Base-by-base conservation (phyloP, 176 grass and related monocot species). In the Olyra latifolia region DNA sequence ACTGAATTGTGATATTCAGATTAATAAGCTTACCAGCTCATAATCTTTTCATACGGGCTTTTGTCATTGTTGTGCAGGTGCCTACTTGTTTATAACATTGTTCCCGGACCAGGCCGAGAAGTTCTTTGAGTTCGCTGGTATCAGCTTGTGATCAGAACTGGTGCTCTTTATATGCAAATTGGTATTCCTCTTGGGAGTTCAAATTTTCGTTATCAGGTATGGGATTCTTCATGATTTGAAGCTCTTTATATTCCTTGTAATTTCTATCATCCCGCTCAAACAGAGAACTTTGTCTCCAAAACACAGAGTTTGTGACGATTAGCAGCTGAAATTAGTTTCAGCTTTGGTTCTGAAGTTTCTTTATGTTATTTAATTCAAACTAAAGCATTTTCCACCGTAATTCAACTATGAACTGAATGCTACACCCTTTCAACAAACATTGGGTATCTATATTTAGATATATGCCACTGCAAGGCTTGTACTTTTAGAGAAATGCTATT, bases 81-180 rank as follows among this genome's bases (percentile, higher is more conserved):
- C 93, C 43, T 95, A 75, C 39, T 78, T 98, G 15, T 95, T 98
- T 68, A 89, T 98, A 73, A 94, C 90, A 79, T 86, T 95, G 38
- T 98, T 95, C 81, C 95, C 95, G 0, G 92, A 98, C 41, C 95
- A 98, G 82, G 95, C 95, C 60, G 88, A 95, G 82, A 92, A 97
- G 80, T 20, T 98, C 72, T 91, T 98, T 74, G 89, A 92, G 59
- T 71, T 94, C 80, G 87, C 74, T 50, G 89, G 91, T 19, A 32
- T 79, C 68, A 90, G 83, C 50, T 85, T 91, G 81, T 88, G 75
- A 84, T 77, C 19, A 72, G 17, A 67, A 66, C 32, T 52, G 23
- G 38, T 38, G 41, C 29, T 24, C 20, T 24, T 72, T 56, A 35
- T 50, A 27, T 77, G 24, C 29, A 62, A 61, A 19, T 67, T 38